phyloP scores from a whole-genome alignment of 139 green algal genomes.

The Chlorella vulgaris region DNA sequence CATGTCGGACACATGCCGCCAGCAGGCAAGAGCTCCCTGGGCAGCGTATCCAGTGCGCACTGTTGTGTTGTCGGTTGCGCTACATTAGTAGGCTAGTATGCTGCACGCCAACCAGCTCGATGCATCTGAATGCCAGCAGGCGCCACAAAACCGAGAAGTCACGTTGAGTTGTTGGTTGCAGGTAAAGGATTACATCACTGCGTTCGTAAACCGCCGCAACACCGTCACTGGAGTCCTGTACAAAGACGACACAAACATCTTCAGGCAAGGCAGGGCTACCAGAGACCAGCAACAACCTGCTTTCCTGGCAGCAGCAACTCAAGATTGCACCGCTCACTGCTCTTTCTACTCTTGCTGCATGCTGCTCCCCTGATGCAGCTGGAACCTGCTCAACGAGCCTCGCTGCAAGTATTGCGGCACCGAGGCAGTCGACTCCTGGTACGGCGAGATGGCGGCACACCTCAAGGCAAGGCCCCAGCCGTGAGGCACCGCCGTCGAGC shows the following conservation, averaged over 20 bases:
- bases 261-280: conserved; percentile 16
- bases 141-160: no score
- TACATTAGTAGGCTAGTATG: no score
- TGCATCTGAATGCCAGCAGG: no score
- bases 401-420: conserved; percentile 24
- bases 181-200: conserved; percentile 55
- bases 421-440: conserved; percentile 38
- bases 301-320: no score
- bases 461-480: conserved; percentile 35
- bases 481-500: no score
- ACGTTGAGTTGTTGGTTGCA: no score
- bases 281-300: no score
- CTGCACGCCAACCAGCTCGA: no score
- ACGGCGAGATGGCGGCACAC: conserved; percentile 47
- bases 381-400: conserved; percentile 58
- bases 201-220: conserved; percentile 54
- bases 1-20: not conserved
- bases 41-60: not conserved
- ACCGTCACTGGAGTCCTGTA: conserved; percentile 58
- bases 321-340: no score
- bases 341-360: not conserved
- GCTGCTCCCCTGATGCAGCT: conserved; percentile 16
- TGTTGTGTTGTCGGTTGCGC: no score
- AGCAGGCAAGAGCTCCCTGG: not conserved
- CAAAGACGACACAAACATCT: conserved; percentile 65